A percentile compares a stretch with the other conserved stretches of the same genome.
phyloP scores from a whole-genome alignment of 2,329 filamentous ascomycete species.

The Neonectria punicea region DNA sequence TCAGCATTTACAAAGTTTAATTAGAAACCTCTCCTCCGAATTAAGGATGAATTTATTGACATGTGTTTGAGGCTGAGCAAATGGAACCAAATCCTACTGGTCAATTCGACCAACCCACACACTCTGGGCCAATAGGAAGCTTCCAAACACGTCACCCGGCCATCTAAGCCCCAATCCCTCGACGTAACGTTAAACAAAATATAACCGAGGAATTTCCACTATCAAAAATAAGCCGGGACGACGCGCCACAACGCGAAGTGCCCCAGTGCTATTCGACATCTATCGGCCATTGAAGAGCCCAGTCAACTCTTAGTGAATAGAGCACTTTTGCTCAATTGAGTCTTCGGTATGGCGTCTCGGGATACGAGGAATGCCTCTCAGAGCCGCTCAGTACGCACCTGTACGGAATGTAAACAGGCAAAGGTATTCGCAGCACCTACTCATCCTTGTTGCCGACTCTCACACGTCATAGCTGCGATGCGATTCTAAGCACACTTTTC shows the following conservation, averaged over 20 bases:
- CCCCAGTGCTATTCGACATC: background rate
- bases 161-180: background rate
- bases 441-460: background rate
- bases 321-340: background rate
- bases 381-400: constrained; percentile 27
- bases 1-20: too few relatives aligned
- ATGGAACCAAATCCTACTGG: background rate
- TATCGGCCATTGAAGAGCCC: background rate
- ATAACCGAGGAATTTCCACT: background rate
- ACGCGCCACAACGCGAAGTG: background rate
- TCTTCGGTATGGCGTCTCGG: background rate
- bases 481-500: constrained; percentile 35
- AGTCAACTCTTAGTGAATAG: background rate
- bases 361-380: background rate
- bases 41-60: background rate
- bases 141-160: background rate
- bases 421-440: constrained; percentile 7
- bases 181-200: background rate
- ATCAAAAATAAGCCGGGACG: background rate
- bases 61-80: background rate
- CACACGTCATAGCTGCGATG: constrained; percentile 27
- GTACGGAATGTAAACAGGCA: constrained; percentile 32
- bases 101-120: background rate
- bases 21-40: too few relatives aligned
- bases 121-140: background rate